phyloP scores from a whole-genome alignment of 371 early-diverging fungal species.

The Zancudomyces culisetae region DNA sequence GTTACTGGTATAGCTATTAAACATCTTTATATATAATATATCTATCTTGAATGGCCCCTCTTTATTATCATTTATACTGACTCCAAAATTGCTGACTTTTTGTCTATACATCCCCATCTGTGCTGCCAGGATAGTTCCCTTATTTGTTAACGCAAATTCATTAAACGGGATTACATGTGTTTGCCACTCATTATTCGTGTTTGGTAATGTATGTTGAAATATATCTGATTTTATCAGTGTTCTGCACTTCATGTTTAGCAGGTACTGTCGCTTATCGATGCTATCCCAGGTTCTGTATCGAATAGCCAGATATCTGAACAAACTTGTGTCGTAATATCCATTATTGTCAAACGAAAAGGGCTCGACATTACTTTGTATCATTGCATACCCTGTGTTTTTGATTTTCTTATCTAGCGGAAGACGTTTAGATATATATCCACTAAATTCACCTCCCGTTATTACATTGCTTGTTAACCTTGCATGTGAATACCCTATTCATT shows the following conservation, averaged over 20 bases:
- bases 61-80: constrained; percentile 60
- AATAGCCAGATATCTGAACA: constrained; percentile 65
- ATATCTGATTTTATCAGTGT: constrained; percentile 59
- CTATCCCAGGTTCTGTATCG: constrained; percentile 20
- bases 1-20: constrained; percentile 15
- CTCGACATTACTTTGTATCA: constrained; percentile 44
- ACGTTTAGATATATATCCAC: constrained; percentile 58
- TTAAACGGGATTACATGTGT: constrained; percentile 75
- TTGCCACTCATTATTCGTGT: constrained; percentile 79
- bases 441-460: constrained; percentile 35
- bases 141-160: constrained; percentile 75
- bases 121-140: constrained; percentile 63
- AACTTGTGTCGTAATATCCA: constrained; percentile 67
- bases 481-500: constrained; percentile 29
- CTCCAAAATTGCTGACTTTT: constrained; percentile 69
- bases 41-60: constrained; percentile 77
- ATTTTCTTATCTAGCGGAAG: constrained; percentile 54
- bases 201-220: constrained; percentile 77
- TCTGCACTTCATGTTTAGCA: constrained; percentile 78
- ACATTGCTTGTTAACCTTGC: constrained; percentile 37
- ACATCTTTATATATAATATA: constrained; percentile 64
- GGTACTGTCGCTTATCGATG: constrained; percentile 50
- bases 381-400: constrained; percentile 75
- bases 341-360: constrained; percentile 45
- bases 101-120: constrained; percentile 70